Conservation (phyloP, 345 rosid genomes). For the Excoecaria cochinchinensis region DNA sequence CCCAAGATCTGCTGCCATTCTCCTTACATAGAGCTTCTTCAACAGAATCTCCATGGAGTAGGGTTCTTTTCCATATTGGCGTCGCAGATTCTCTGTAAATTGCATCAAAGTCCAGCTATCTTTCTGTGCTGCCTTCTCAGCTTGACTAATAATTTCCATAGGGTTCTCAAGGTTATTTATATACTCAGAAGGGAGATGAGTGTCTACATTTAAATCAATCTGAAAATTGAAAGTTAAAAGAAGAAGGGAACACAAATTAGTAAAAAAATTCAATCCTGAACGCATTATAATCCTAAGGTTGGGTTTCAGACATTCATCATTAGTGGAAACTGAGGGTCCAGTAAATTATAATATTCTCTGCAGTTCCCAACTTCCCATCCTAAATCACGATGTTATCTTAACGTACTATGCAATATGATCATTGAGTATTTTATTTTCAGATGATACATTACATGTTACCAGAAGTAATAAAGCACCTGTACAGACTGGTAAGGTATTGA, state of each 20-base stretch:
- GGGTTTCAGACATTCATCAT: background rate
- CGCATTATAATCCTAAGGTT: background rate
- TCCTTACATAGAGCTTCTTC: slow-evolving; percentile 84
- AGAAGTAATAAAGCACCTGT: slow-evolving; percentile 45
- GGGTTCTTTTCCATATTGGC: slow-evolving; percentile 90
- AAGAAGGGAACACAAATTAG: background rate
- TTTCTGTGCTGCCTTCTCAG: slow-evolving; percentile 84
- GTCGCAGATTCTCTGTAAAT: slow-evolving; percentile 79
- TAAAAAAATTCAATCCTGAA: background rate
- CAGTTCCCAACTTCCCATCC: background rate
- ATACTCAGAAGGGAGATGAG: slow-evolving; percentile 85
- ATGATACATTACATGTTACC: background rate
- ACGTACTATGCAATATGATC: background rate
- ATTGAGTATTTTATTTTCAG: background rate
- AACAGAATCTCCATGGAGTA: slow-evolving; percentile 80
- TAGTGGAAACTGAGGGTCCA: background rate
- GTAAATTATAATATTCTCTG: background rate
- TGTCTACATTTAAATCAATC: slow-evolving; percentile 80
- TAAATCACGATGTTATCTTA: background rate
- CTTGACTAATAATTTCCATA: slow-evolving; percentile 72
- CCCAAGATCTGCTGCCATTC: slow-evolving; percentile 99
- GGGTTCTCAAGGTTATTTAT: slow-evolving; percentile 84
- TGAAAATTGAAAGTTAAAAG: slow-evolving; percentile 25
- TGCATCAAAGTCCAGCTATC: slow-evolving; percentile 83
- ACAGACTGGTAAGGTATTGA: slow-evolving; percentile 74